Evolutionary conservation across 2,329 filamentous ascomycete genomes (phyloP).

Genomic region (Nothophaeocryptopus gaeumannii): DNA sequence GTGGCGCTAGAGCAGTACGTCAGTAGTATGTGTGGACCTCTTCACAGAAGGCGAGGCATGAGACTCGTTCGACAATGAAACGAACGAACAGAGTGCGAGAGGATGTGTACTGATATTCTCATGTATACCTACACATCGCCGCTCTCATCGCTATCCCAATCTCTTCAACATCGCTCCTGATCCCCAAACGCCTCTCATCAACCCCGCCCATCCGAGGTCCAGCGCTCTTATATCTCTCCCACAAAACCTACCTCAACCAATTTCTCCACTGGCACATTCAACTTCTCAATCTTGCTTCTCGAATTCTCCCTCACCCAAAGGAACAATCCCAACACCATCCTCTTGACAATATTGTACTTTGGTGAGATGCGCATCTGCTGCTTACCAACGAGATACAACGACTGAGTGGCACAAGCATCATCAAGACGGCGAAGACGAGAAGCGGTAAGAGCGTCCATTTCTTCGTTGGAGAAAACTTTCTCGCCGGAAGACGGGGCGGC

Average conservation of each 20-base stretch:
- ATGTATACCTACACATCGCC: no score
- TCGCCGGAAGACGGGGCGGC: background rate
- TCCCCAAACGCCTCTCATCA: no score
- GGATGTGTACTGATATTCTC: no score
- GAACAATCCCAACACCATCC: conserved; percentile 52
- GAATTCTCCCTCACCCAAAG: conserved; percentile 65
- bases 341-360: conserved; percentile 35
- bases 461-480: background rate
- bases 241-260: conserved; percentile 68
- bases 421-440: conserved; percentile 14
- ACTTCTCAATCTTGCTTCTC: conserved; percentile 62
- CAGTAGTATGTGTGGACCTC: no score
- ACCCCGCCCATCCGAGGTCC: no score
- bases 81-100: no score
- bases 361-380: conserved; percentile 24
- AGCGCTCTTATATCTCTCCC: conserved; percentile 31
- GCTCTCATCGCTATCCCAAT: no score
- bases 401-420: conserved; percentile 20
- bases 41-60: no score
- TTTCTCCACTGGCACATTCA: conserved; percentile 56
- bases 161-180: no score
- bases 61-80: no score
- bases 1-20: no score
- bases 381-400: conserved; percentile 29
- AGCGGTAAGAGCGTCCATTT: background rate